Conservation (phyloP, 768 basidiomycete genomes). For the Neoboletus magnificus region DNA sequence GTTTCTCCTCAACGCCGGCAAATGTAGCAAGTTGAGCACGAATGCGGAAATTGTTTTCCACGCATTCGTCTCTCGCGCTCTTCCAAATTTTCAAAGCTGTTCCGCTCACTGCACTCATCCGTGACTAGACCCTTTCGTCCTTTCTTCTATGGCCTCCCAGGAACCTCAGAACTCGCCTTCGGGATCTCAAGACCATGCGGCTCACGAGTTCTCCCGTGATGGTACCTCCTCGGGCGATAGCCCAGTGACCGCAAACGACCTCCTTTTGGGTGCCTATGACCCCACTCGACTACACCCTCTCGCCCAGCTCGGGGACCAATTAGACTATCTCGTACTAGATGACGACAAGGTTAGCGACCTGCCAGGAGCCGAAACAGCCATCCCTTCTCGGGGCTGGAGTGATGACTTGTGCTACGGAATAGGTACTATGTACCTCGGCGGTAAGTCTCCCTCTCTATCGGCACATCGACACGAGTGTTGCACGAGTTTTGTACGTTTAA, state of each 20-base stretch:
- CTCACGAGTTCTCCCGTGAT: conserved; percentile 44
- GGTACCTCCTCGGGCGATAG: conserved; percentile 43
- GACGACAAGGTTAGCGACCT: conserved; percentile 93
- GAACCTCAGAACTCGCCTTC: conserved; percentile 26
- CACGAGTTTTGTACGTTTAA: conserved; percentile 43
- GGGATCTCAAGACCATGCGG: conserved; percentile 45
- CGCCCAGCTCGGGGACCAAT: conserved; percentile 85
- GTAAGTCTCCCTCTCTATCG: conserved; percentile 72
- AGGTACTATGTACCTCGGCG: conserved; percentile 96
- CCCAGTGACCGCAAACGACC: conserved; percentile 79
- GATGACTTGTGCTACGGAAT: conserved; percentile 99
- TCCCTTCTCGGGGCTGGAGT: conserved; percentile 96
- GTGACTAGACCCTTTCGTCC: conserved; percentile 15
- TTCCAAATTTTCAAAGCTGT: conserved; percentile 27
- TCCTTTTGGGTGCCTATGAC: conserved; percentile 86
- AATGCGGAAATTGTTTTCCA: conserved; percentile 20
- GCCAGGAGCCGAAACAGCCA: conserved; percentile 85
- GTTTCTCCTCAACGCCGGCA: conserved; percentile 22
- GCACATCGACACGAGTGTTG: conserved; percentile 45
- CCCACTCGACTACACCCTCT: conserved; percentile 91
- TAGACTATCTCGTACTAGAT: conserved; percentile 94
- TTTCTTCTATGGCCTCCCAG: conserved; percentile 28
- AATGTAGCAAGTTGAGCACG: conserved; percentile 9
- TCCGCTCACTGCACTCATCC: conserved; percentile 17
- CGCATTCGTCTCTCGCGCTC: conserved; percentile 19